phyloP scores from a whole-genome alignment of 768 basidiomycete genomes.

The Holtermanniella nyarrowii region DNA sequence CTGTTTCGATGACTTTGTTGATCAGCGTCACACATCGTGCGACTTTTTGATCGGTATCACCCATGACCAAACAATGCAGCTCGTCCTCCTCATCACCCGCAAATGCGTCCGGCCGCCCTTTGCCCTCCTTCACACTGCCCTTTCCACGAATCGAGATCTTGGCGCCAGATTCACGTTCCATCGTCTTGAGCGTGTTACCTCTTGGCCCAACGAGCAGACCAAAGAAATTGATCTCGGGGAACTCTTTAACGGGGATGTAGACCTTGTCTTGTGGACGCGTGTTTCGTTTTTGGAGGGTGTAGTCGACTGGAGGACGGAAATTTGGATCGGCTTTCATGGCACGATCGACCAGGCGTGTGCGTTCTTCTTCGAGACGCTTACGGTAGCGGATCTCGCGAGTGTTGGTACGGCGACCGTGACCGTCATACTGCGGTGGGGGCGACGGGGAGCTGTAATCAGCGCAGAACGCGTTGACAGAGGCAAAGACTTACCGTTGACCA shows the following conservation, averaged over 20 bases:
- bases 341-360: conserved; percentile 82
- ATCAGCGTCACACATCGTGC: conserved; percentile 84
- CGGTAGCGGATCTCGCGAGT: conserved; percentile 97
- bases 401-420: conserved; percentile 94
- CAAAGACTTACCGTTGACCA: conserved; percentile 59
- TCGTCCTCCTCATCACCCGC: conserved; percentile 98
- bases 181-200: conserved; percentile 98
- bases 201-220: conserved; percentile 95
- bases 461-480: background rate
- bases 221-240: conserved; percentile 99
- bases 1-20: conserved; percentile 95
- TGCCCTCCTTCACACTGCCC: conserved; percentile 97
- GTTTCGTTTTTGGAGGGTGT: conserved; percentile 86
- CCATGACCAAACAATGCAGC: conserved; percentile 92
- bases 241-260: conserved; percentile 98
- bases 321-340: conserved; percentile 97
- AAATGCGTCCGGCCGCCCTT: conserved; percentile 84
- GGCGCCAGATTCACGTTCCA: conserved; percentile 95
- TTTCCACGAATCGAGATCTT: conserved; percentile 98
- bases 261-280: conserved; percentile 94
- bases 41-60: conserved; percentile 86
- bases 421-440: conserved; percentile 93
- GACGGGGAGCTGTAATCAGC: conserved; percentile 66
- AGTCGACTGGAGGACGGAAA: conserved; percentile 93
- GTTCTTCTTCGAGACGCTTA: conserved; percentile 59